Percentiles rank a stretch among this genome's conserved stretches.
These are phyloP conservation scores for Tilletia horrida DNA, from an alignment of 1,284 basidiomycete species.

Conservation along the genomic window DNA sequence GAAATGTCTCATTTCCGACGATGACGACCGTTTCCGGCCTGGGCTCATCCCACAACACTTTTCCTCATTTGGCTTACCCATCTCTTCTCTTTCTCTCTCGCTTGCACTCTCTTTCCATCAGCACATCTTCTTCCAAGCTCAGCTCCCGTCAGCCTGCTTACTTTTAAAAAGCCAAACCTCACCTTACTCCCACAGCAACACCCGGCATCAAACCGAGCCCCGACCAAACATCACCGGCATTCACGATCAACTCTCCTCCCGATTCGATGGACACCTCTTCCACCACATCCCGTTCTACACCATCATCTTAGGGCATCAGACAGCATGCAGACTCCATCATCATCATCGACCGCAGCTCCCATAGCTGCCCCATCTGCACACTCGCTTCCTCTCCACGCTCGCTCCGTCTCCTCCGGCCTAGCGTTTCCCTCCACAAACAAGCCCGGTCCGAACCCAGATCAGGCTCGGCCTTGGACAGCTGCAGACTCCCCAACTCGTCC, in stretches of 20 bases:
- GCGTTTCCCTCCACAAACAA: background rate
- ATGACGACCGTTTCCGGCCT: too few relatives aligned
- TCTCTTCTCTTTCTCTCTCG: too few relatives aligned
- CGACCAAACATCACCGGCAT: background rate
- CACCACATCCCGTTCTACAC: background rate
- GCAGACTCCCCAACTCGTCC: background rate
- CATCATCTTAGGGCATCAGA: background rate
- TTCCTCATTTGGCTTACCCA: too few relatives aligned
- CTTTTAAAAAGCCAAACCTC: too few relatives aligned
- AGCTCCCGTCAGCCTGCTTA: too few relatives aligned
- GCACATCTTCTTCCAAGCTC: too few relatives aligned
- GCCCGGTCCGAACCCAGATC: background rate
- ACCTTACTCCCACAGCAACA: background rate
- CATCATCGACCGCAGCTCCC: background rate
- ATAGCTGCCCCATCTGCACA: background rate
- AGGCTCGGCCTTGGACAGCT: background rate
- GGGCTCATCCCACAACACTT: too few relatives aligned
- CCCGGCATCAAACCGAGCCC: background rate
- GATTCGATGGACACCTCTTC: background rate
- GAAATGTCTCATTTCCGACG: too few relatives aligned
- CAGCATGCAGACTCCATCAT: background rate
- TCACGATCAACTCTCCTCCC: background rate
- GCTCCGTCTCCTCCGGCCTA: conserved; percentile 3
- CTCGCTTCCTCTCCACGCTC: background rate
- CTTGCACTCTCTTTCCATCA: too few relatives aligned